Evolutionary conservation across 2,329 filamentous ascomycete species (phyloP).

Genomic region (Thelonectria blattea): DNA sequence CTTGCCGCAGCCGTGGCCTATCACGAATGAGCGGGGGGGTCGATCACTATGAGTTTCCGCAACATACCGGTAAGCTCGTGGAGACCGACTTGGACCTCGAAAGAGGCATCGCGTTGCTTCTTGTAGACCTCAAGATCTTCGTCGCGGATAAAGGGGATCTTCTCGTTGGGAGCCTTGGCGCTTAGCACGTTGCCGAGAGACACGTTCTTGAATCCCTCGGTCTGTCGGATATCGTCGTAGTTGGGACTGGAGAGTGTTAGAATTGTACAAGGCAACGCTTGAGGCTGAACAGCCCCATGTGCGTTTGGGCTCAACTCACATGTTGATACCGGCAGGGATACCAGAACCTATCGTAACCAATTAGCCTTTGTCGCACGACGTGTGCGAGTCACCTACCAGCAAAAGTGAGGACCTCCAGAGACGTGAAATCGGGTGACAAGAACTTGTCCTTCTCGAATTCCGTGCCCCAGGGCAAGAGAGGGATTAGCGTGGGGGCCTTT

Average conservation of each 20-base stretch:
- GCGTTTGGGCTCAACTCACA: constrained; percentile 42
- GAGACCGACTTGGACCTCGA: constrained; percentile 94
- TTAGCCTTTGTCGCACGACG: constrained; percentile 35
- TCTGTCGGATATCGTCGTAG: constrained; percentile 80
- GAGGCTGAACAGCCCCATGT: too few species aligned
- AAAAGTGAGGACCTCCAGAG: constrained; percentile 88
- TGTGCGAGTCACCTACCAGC: constrained; percentile 36
- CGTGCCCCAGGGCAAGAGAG: constrained; percentile 83
- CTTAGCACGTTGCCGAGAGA: constrained; percentile 91
- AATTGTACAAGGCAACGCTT: not conserved
- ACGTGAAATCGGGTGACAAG: constrained; percentile 93
- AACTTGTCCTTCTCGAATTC: constrained; percentile 98
- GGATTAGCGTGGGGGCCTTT: constrained; percentile 82
- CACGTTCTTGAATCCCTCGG: constrained; percentile 89
- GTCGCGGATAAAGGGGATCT: constrained; percentile 86
- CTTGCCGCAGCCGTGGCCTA: constrained; percentile 90
- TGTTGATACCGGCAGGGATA: constrained; percentile 72
- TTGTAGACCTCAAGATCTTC: constrained; percentile 79
- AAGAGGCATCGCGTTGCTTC: constrained; percentile 83
- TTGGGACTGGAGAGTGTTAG: constrained; percentile 54
- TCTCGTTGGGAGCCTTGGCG: constrained; percentile 90
- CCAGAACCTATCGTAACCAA: constrained; percentile 53
- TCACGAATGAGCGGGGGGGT: constrained; percentile 19
- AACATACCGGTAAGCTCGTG: constrained; percentile 74
- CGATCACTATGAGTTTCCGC: not conserved